These are phyloP conservation scores for Juncus inflexus DNA, from an alignment of 176 grass and related monocot genomes.

Conservation along the genomic window DNA sequence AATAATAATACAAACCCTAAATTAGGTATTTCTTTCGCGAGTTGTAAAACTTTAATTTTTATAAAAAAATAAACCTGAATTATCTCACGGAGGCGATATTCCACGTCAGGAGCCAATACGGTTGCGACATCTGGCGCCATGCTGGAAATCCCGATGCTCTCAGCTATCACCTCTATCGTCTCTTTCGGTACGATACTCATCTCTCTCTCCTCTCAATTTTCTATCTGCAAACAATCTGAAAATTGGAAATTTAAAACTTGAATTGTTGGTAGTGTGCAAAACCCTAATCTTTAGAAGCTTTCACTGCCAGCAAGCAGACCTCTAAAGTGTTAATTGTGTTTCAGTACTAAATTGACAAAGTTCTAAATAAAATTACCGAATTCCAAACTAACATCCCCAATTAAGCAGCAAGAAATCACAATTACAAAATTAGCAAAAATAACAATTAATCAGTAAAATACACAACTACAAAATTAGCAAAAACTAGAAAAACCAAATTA, in stretches of 20 bases:
- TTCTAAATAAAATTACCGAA: no score
- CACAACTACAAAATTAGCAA: no score
- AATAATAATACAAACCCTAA: neutral
- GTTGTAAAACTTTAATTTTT: neutral
- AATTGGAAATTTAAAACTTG: neutral
- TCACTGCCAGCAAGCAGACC: no score
- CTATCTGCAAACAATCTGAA: neutral
- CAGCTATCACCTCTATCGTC: conserved; percentile 81
- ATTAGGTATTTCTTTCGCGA: neutral
- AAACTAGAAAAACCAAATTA: no score
- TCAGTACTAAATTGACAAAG: no score
- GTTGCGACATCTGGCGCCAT: conserved; percentile 64
- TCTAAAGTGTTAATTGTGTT: no score
- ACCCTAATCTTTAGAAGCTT: no score
- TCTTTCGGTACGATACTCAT: conserved; percentile 95
- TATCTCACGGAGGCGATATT: conserved; percentile 94
- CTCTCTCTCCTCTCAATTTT: conserved; percentile 4
- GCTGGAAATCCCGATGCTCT: conserved; percentile 76
- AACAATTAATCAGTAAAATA: no score
- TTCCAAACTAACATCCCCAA: no score
- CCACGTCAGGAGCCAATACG: conserved; percentile 70
- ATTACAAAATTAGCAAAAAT: no score
- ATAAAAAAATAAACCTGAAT: conserved; percentile 61
- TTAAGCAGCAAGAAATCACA: no score
- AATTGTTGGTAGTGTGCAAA: neutral